phyloP scores from a whole-genome alignment of 2,329 filamentous ascomycete genomes.

The Lasiodiplodia hormozganensis region DNA sequence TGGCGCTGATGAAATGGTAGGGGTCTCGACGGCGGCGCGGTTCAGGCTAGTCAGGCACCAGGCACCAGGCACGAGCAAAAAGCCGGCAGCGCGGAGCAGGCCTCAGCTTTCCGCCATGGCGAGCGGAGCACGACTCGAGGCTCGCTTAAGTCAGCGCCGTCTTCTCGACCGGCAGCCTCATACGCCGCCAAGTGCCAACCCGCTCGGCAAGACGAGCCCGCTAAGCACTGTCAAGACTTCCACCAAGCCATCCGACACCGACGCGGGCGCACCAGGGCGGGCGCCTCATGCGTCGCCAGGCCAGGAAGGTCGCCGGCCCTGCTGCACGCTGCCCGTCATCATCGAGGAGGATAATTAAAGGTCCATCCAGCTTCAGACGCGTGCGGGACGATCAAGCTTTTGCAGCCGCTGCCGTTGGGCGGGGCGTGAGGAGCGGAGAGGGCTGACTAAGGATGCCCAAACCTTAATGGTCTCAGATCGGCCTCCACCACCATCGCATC shows the following conservation, averaged over 20 bases:
- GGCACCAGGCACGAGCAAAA: not conserved
- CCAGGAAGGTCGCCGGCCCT: slow-evolving; percentile 3
- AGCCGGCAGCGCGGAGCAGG: slow-evolving; percentile 4
- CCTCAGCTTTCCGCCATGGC: not conserved
- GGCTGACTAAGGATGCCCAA: slow-evolving; percentile 28
- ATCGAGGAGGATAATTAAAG: slow-evolving; percentile 23
- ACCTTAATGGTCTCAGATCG: slow-evolving; percentile 36
- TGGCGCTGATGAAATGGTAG: slow-evolving; percentile 15
- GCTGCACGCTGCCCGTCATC: slow-evolving; percentile 16
- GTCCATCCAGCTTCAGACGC: slow-evolving; percentile 12
- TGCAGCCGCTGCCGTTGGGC: not conserved
- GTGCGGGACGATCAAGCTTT: slow-evolving; percentile 25
- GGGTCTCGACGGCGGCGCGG: slow-evolving; percentile 1
- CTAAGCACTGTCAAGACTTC: slow-evolving; percentile 21
- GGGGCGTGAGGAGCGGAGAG: slow-evolving; percentile 6
- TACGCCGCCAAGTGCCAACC: slow-evolving; percentile 2
- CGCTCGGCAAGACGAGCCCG: slow-evolving; percentile 16
- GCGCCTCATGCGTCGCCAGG: slow-evolving; percentile 19
- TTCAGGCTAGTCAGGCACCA: slow-evolving; percentile 6
- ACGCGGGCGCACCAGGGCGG: not conserved
- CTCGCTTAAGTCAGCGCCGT: slow-evolving; percentile 8
- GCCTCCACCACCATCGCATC: slow-evolving; percentile 35
- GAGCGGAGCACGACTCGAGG: not conserved
- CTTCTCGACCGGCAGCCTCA: not conserved
- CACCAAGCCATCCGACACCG: not conserved